Evolutionary conservation across 2,329 filamentous ascomycete genomes (phyloP).

Genomic region (Penicillium sp.): DNA sequence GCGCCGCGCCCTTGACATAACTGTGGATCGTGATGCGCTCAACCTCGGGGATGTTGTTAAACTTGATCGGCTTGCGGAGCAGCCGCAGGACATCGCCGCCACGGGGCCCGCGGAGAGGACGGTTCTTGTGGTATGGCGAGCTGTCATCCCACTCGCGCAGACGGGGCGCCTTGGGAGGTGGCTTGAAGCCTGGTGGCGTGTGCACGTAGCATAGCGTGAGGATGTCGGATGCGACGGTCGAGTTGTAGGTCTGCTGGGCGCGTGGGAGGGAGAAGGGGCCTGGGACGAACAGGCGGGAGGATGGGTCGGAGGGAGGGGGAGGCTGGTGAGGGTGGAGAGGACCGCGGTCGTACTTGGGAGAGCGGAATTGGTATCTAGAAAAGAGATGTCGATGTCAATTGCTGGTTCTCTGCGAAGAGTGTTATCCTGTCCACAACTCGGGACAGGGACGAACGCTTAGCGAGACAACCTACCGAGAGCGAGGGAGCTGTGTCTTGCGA

Average conservation of each 20-base stretch:
- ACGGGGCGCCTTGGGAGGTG: constrained; percentile 61
- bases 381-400: background rate
- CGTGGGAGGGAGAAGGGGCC: constrained; percentile 89
- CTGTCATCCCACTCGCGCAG: constrained; percentile 85
- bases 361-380: constrained; percentile 85
- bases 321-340: constrained; percentile 91
- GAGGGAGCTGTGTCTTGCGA: constrained; percentile 49
- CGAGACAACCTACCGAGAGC: constrained; percentile 52
- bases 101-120: constrained; percentile 79
- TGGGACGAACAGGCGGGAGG: constrained; percentile 83
- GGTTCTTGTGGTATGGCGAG: constrained; percentile 92
- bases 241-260: constrained; percentile 85
- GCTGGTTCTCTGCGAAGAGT: background rate
- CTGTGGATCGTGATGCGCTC: constrained; percentile 78
- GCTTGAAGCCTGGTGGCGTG: constrained; percentile 72
- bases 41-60: constrained; percentile 82
- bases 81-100: constrained; percentile 64
- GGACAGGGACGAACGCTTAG: background rate
- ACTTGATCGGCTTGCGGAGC: constrained; percentile 63
- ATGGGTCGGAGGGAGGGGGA: constrained; percentile 80
- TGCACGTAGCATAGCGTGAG: constrained; percentile 88
- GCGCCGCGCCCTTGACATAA: constrained; percentile 68
- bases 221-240: constrained; percentile 82
- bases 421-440: background rate
- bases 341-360: constrained; percentile 92